Conservation (phyloP, 805 yeast species). For the Zygoascus ofunaensis region DNA sequence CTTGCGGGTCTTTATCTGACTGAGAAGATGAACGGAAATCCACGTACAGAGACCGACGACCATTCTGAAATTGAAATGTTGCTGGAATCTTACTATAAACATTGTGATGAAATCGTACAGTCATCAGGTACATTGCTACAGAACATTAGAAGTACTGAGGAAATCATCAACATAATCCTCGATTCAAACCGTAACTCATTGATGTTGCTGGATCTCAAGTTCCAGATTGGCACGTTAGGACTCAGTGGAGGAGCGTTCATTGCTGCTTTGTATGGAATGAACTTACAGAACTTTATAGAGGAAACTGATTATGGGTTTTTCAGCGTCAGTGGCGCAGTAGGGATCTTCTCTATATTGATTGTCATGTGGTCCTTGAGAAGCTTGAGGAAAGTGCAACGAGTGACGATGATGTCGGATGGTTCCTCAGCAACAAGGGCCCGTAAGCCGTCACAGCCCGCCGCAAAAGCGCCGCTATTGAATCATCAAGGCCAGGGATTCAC, state of each 20-base stretch:
- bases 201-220: conserved; percentile 77
- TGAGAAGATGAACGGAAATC: conserved; percentile 40
- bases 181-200: conserved; percentile 92
- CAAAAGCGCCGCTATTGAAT: not conserved
- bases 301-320: conserved; percentile 65
- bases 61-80: conserved; percentile 84
- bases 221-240: conserved; percentile 74
- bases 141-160: conserved; percentile 90
- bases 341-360: conserved; percentile 37
- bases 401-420: conserved; percentile 44
- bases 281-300: conserved; percentile 84
- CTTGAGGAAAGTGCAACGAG: conserved; percentile 56
- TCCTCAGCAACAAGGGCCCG: not conserved
- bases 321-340: conserved; percentile 39
- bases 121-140: conserved; percentile 65
- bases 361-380: conserved; percentile 47
- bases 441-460: not conserved
- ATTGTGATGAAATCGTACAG: conserved; percentile 90
- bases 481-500: not conserved
- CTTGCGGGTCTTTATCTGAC: conserved; percentile 73
- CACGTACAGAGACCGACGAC: conserved; percentile 36
- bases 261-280: conserved; percentile 93
- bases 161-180: conserved; percentile 81
- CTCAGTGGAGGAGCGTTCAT: conserved; percentile 71
- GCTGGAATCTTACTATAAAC: conserved; percentile 82